Conservation (phyloP, 345 rosid species). For the Populus pruinosa region DNA sequence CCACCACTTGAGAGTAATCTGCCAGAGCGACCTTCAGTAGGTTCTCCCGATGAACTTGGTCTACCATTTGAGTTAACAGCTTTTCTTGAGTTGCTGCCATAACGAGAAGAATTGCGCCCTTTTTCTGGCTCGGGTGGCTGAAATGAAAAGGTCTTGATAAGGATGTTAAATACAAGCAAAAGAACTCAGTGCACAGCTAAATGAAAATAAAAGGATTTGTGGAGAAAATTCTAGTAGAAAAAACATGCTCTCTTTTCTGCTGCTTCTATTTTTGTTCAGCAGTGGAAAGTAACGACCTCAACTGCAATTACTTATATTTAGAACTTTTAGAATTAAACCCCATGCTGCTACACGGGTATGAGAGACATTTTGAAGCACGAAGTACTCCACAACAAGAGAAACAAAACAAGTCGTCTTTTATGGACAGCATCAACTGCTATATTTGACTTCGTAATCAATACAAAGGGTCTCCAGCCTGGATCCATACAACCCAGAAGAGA, state of each 20-base stretch:
- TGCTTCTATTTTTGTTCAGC: background rate
- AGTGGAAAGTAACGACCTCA: background rate
- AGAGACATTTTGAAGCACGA: background rate
- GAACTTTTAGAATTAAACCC: background rate
- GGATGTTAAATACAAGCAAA: background rate
- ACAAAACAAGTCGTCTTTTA: background rate
- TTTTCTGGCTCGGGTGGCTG: constrained; percentile 69
- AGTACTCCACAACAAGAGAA: background rate
- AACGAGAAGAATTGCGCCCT: constrained; percentile 39
- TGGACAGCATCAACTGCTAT: background rate
- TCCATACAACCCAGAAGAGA: background rate
- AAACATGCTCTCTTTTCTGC: background rate
- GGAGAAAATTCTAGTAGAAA: background rate
- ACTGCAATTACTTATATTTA: background rate
- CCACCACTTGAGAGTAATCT: constrained; percentile 20
- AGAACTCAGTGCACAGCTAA: background rate
- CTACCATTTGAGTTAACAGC: constrained; percentile 22
- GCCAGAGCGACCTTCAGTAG: constrained; percentile 19
- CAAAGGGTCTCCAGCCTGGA: background rate
- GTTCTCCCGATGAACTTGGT: constrained; percentile 33
- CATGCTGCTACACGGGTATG: background rate
- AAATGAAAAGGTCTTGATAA: background rate
- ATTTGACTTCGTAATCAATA: background rate
- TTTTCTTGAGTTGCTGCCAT: constrained; percentile 30
- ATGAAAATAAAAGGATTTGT: background rate